phyloP scores from a whole-genome alignment of 495 filamentous ascomycete genomes.

The Penicillium bialowiezense region DNA sequence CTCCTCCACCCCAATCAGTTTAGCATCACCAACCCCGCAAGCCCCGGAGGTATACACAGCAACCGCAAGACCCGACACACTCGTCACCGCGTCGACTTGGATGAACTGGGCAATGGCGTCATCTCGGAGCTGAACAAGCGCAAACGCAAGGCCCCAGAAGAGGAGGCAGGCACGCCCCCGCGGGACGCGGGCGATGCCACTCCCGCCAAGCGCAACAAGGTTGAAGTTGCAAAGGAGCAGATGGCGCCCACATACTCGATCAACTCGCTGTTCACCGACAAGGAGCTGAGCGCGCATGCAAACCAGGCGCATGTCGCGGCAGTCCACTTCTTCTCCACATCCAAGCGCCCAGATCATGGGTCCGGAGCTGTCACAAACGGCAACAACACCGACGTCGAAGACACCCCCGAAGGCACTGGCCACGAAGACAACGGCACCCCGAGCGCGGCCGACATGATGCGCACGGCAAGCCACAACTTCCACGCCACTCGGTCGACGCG shows the following conservation, averaged over 20 bases:
- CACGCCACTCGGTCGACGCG: conserved; percentile 73
- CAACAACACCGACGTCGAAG: conserved; percentile 46
- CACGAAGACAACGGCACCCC: conserved; percentile 55
- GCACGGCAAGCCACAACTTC: conserved; percentile 60
- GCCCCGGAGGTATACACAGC: conserved; percentile 75
- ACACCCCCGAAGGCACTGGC: conserved; percentile 44
- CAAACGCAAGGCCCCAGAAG: conserved; percentile 71
- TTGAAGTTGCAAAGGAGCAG: conserved; percentile 37
- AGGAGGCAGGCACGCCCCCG: conserved; percentile 70
- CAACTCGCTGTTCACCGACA: conserved; percentile 89
- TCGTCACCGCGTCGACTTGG: conserved; percentile 73
- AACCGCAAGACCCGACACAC: conserved; percentile 84
- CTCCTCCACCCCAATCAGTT: conserved; percentile 92
- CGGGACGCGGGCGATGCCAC: conserved; percentile 48
- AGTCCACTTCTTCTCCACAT: conserved; percentile 50
- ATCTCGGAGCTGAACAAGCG: conserved; percentile 66
- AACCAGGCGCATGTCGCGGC: conserved; percentile 69
- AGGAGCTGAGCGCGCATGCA: conserved; percentile 76
- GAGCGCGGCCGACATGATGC: conserved; percentile 63
- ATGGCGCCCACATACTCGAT: conserved; percentile 66
- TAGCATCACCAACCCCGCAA: conserved; percentile 73
- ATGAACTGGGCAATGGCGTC: conserved; percentile 65
- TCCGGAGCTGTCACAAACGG: conserved; percentile 41
- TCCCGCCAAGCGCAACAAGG: conserved; percentile 46
- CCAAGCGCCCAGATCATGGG: conserved; percentile 48